Percentiles rank a stretch among this genome's conserved stretches.
These are phyloP conservation scores for Asparagopsis taxiformis DNA, from an alignment of 31 red algal genomes.

Conservation along the genomic window DNA sequence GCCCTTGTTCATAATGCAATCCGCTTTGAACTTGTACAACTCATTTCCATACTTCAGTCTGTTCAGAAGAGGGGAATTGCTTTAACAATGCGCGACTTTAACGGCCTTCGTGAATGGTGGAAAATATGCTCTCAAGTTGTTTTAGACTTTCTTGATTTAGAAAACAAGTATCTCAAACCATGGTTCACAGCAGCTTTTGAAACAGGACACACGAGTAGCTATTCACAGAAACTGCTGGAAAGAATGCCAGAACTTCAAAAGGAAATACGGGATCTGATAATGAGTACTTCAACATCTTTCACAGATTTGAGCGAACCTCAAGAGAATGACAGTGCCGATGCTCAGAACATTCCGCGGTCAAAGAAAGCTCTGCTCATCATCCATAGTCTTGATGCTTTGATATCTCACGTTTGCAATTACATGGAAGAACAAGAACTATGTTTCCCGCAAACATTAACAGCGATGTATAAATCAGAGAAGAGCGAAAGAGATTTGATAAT, in stretches of 20 bases:
- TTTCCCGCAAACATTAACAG: slow-evolving; percentile 20
- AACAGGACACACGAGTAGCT: not conserved
- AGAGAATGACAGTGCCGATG: not conserved
- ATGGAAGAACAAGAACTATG: slow-evolving; percentile 35
- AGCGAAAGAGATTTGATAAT: slow-evolving; percentile 35
- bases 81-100: slow-evolving; percentile 35
- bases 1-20: slow-evolving; percentile 42
- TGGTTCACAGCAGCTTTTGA: slow-evolving; percentile 36
- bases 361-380: slow-evolving; percentile 14
- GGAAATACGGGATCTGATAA: slow-evolving; percentile 20
- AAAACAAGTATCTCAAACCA: slow-evolving; percentile 34
- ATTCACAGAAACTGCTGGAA: slow-evolving; percentile 6
- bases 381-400: slow-evolving; percentile 26
- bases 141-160: slow-evolving; percentile 51
- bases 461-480: slow-evolving; percentile 30
- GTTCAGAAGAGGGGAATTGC: slow-evolving; percentile 21
- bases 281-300: slow-evolving; percentile 10
- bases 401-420: slow-evolving; percentile 29
- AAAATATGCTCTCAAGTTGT: slow-evolving; percentile 35
- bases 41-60: slow-evolving; percentile 15
- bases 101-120: slow-evolving; percentile 51
- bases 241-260: slow-evolving; percentile 1
- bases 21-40: slow-evolving; percentile 38
- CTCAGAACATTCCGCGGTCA: not conserved
- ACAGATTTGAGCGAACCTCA: slow-evolving; percentile 26